Conservation (phyloP, 768 basidiomycete genomes). For the Rhodotorula babjevae region DNA sequence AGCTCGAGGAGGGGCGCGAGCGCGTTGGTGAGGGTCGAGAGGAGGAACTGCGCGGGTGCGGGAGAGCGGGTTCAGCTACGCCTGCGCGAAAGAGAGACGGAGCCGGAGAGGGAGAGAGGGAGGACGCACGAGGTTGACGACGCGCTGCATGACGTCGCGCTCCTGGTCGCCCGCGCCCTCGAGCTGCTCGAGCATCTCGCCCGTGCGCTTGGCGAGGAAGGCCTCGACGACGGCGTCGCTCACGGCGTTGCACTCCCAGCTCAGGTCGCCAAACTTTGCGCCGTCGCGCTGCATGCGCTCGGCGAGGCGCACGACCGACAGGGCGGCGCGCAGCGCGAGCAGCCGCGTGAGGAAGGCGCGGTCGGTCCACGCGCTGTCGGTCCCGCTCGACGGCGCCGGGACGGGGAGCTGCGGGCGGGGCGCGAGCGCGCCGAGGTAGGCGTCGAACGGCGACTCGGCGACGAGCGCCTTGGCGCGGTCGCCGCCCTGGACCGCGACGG, state of each 20-base stretch:
- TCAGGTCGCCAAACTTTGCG: slow-evolving; percentile 50
- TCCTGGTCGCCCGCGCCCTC: slow-evolving; percentile 31
- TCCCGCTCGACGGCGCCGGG: neutral
- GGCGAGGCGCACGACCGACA: slow-evolving; percentile 53
- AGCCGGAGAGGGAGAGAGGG: neutral
- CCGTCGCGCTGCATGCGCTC: slow-evolving; percentile 46
- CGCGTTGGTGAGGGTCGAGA: slow-evolving; percentile 57
- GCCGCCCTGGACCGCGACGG: neutral
- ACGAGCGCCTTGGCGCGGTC: neutral
- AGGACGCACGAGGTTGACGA: slow-evolving; percentile 1
- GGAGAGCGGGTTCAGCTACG: neutral
- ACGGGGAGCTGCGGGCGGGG: slow-evolving; percentile 9
- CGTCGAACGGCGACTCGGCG: slow-evolving; percentile 47
- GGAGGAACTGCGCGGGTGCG: slow-evolving; percentile 54
- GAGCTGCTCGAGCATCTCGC: slow-evolving; percentile 42
- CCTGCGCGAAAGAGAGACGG: neutral
- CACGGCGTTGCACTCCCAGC: slow-evolving; percentile 58
- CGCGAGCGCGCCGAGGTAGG: slow-evolving; percentile 58
- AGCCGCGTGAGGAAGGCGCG: slow-evolving; percentile 45
- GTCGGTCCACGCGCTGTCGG: slow-evolving; percentile 46
- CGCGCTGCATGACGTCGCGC: slow-evolving; percentile 38
- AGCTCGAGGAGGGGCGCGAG: slow-evolving; percentile 62
- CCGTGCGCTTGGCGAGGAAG: slow-evolving; percentile 60
- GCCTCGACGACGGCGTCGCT: slow-evolving; percentile 65
- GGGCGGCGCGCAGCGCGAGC: slow-evolving; percentile 65